Evolutionary conservation across 176 grass and related monocot species (phyloP), one percentile per base, ranked within the genome.

Genomic region (Poa annua): DNA sequence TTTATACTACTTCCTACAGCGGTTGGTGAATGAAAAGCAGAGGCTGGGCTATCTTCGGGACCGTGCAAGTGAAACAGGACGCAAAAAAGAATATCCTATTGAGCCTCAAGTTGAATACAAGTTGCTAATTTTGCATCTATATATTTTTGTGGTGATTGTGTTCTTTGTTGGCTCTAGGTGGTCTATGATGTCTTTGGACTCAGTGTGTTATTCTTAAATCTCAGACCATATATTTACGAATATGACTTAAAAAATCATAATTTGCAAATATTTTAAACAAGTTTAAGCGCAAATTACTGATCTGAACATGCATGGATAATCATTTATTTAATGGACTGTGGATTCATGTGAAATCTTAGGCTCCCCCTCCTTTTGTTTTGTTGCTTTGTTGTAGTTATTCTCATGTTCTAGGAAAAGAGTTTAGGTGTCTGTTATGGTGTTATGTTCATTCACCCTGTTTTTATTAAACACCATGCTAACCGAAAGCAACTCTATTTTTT

Each of bases 1-100:
- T 57, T 39, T 85, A 44, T 67, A 49, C n/a, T 68, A 21, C 68
- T 77, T 69, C n/a, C 86, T 79, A 49, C 65, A 99, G 96, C 86
- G 88, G 80, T 76, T 99, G 62, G 96, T 93, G 86, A 99, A 87
- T 62, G 96, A 99, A 83, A 99, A 94, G 84, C 75, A 91, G 75
- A 82, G 78, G 72, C 81, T 99, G 33, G 88, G 83, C 83, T 88
- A 99, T 91, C 87, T 99, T 84, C 93, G 91, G 88, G 96, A 99
- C 74, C 96, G 96, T 86, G 96, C 96, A 84, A 99, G 89, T 81
- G 96, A 99, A 94, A 93, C 89, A 61, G 96, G 96, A 45, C 91
- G 96, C 62, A 96, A 90, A 94, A 99, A 99, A 64, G 89, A 99
- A 99, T 99, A 99, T 99, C 96, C 96, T 99, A 33, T 50, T 51